Evolutionary conservation across 2,329 filamentous ascomycete genomes (phyloP), one percentile per base, ranked within the genome.

Genomic region (Ilyonectria mors-panacis): DNA sequence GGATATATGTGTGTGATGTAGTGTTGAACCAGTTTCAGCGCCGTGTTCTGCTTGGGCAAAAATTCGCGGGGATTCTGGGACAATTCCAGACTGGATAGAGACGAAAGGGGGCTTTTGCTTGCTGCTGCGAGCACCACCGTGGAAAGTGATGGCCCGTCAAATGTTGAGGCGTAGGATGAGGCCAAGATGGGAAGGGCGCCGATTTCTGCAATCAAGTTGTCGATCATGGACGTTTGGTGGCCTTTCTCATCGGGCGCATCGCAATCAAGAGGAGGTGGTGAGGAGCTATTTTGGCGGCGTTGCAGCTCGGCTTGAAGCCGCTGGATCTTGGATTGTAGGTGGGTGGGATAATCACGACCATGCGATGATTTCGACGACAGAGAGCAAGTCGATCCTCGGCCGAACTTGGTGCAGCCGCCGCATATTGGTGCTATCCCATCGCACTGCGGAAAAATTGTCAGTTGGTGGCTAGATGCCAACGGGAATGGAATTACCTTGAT

Each of bases 1-100:
- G 72, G 70, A 48, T 75, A 75, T n/a, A 75, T 68, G 15, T 74
- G 59, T 23, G 68, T 53, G 45, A 74, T 68, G 58, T 75, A 75
- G 55, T 72, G 70, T 23, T 71, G 63, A n/a, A 67, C 71, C 28
- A 75, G 68, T 54, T 69, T 72, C 33, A 67, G 48, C 1, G 72
- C 73, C 2, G 68, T 66, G 12, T 60, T 44, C 21, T 70, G 62
- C 30, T 69, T 67, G 9, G 71, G 72, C 12, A 74, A 63, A 13
- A 59, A 66, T 4, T 39, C 47, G 28, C 12, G 65, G 10, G 51
- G 51, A 37, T 44, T 35, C 51, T n/a, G 23, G 7, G 64, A 19
- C 8, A 39, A 42, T 19, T 45, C 17, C 5, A 50, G 21, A n/a
- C 44, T 35, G 3, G 50, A 30, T 8, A 62, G 19, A 15, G 63